phyloP scores from a whole-genome alignment of 352 stramenopile genomes.

The Globisporangium megalacanthum region DNA sequence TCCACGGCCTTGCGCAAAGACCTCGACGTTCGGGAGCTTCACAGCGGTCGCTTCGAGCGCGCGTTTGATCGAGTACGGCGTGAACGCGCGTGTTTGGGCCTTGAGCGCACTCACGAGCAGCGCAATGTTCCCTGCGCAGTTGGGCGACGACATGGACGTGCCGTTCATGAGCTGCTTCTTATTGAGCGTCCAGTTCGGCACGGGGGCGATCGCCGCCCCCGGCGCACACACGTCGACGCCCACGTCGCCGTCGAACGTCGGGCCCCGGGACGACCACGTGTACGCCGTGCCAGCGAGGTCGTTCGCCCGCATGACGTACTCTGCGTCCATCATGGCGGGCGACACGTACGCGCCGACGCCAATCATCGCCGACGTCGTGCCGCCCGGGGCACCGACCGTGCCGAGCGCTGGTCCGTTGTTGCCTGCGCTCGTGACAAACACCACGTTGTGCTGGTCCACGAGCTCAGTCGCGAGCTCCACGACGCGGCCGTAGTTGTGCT shows the following conservation, averaged over 20 bases:
- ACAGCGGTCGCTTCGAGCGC: constrained; percentile 84
- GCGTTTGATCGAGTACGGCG: constrained; percentile 83
- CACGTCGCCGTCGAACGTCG: constrained; percentile 87
- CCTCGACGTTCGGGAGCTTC: constrained; percentile 54
- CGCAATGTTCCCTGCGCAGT: constrained; percentile 91
- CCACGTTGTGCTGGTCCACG: constrained; percentile 89
- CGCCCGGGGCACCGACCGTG: constrained; percentile 91
- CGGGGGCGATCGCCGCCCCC: constrained; percentile 91
- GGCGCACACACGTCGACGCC: constrained; percentile 92
- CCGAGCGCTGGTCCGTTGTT: constrained; percentile 96
- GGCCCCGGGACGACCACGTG: constrained; percentile 91
- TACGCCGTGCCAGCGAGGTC: constrained; percentile 70
- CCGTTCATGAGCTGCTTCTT: constrained; percentile 97
- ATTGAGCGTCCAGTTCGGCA: constrained; percentile 95
- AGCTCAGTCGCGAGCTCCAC: constrained; percentile 88
- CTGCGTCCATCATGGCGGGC: constrained; percentile 90
- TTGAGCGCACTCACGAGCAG: constrained; percentile 91
- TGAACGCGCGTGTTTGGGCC: constrained; percentile 68
- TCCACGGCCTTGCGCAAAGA: constrained; percentile 73
- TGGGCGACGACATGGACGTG: constrained; percentile 95
- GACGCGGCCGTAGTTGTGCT: constrained; percentile 88
- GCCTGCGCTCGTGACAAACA: constrained; percentile 91
- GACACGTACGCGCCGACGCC: constrained; percentile 94
- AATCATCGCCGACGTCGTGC: constrained; percentile 86
- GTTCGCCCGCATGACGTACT: constrained; percentile 87